These are phyloP conservation scores for Boletus rubropictus DNA, from an alignment of 768 basidiomycete species.

Conservation along the genomic window DNA sequence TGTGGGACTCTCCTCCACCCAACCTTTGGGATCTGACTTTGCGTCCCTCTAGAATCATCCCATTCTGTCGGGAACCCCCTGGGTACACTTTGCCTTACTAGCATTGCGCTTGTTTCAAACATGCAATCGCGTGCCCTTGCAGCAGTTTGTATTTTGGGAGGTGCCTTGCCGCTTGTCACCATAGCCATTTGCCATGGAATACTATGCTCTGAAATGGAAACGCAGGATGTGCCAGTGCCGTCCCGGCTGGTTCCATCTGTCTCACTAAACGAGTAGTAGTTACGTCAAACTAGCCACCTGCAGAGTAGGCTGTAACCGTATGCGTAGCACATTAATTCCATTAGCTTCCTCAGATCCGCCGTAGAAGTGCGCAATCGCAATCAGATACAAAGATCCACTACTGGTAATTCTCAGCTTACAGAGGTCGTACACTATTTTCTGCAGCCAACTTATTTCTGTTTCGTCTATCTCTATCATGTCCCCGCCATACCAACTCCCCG, in stretches of 20 bases:
- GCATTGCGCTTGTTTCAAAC: constrained; percentile 4
- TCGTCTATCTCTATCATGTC: not conserved
- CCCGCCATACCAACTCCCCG: not conserved
- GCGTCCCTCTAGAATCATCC: constrained; percentile 1
- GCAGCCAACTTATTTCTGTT: not conserved
- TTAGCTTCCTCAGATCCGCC: too few relatives aligned
- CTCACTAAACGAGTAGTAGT: too few relatives aligned
- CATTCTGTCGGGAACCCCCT: constrained; percentile 4
- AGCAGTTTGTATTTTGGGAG: constrained; percentile 2
- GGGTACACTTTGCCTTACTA: constrained; percentile 7
- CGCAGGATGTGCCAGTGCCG: not conserved
- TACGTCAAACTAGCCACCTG: too few relatives aligned
- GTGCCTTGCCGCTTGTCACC: constrained; percentile 10
- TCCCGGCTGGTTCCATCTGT: too few relatives aligned
- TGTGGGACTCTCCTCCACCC: not conserved
- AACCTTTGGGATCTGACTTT: not conserved
- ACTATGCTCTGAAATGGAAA: not conserved
- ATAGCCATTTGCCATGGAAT: not conserved
- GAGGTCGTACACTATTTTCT: constrained; percentile 1
- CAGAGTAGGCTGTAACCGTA: too few relatives aligned
- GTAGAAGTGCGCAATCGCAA: too few relatives aligned
- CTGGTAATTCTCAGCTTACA: not conserved
- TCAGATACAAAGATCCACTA: not conserved
- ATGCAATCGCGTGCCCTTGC: constrained; percentile 11
- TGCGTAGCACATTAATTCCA: too few relatives aligned